Percentiles rank a stretch among this genome's conserved stretches.
Conservation (phyloP, 176 grass and related monocot genomes). For the Avena eriantha region DNA sequence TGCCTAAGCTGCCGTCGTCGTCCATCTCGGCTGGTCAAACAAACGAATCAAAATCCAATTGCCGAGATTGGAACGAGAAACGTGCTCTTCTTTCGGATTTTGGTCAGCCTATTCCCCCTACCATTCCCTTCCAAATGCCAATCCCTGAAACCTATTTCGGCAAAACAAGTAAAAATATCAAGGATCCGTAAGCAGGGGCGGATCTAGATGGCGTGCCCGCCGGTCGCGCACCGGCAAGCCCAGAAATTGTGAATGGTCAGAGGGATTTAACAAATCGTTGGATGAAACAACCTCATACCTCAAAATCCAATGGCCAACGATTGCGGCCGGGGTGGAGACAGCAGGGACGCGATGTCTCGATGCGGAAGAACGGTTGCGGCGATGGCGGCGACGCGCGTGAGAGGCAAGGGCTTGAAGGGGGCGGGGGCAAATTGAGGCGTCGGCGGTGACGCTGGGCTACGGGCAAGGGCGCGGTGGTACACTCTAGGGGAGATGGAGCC, state of each 20-base stretch:
- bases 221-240: neutral
- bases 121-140: slow-evolving; percentile 34
- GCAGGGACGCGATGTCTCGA: neutral
- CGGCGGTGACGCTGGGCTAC: slow-evolving; percentile 18
- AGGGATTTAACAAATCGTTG: slow-evolving; percentile 15
- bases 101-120: slow-evolving; percentile 45
- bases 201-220: slow-evolving; percentile 9
- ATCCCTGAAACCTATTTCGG: slow-evolving; percentile 30
- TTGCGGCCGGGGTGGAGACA: neutral
- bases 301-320: slow-evolving; percentile 20
- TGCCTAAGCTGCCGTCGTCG: slow-evolving; percentile 68
- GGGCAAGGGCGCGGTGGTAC: slow-evolving; percentile 14
- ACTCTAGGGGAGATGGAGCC: slow-evolving; percentile 19
- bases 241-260: neutral
- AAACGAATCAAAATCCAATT: slow-evolving; percentile 40
- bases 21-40: slow-evolving; percentile 54
- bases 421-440: neutral
- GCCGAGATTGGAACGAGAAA: slow-evolving; percentile 6
- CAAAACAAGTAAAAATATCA: slow-evolving; percentile 37
- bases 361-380: neutral
- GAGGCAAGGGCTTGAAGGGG: neutral
- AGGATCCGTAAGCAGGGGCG: neutral
- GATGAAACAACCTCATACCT: slow-evolving; percentile 23
- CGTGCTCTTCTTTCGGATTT: slow-evolving; percentile 19
- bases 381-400: slow-evolving; percentile 20